phyloP scores from a whole-genome alignment of 2,329 filamentous ascomycete genomes.

The Sphaerulina populicola region DNA sequence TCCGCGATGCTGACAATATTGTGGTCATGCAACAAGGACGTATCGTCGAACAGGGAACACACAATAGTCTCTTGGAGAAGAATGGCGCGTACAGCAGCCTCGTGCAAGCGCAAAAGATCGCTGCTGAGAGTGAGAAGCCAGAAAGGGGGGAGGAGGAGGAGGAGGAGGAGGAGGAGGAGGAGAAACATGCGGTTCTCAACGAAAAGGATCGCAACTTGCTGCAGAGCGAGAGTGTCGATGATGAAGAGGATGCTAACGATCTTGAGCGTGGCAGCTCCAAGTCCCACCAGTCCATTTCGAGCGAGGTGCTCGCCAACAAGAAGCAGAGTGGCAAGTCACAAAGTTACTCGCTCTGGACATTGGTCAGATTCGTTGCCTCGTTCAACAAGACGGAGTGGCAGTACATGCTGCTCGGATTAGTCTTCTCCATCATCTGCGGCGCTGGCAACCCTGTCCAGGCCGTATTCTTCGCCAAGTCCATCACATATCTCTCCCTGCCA shows the following conservation, averaged over 20 bases:
- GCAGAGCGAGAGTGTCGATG: slow-evolving; percentile 26
- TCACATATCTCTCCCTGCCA: slow-evolving; percentile 59
- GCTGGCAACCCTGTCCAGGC: slow-evolving; percentile 68
- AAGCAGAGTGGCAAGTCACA: slow-evolving; percentile 1
- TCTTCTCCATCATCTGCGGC: slow-evolving; percentile 69
- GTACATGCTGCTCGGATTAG: slow-evolving; percentile 63
- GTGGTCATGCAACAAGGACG: slow-evolving; percentile 78
- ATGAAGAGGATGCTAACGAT: slow-evolving; percentile 53
- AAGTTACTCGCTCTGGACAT: slow-evolving; percentile 62
- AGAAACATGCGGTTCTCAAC: slow-evolving; percentile 23
- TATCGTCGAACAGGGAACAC: slow-evolving; percentile 89
- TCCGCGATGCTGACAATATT: slow-evolving; percentile 90
- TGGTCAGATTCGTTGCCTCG: slow-evolving; percentile 68
- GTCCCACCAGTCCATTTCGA: slow-evolving; percentile 55
- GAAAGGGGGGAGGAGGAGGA: slow-evolving; percentile 33
- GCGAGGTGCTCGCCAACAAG: slow-evolving; percentile 56
- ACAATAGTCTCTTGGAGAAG: slow-evolving; percentile 65
- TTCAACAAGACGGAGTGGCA: slow-evolving; percentile 70
- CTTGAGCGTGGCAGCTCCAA: slow-evolving; percentile 48
- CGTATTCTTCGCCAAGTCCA: slow-evolving; percentile 83
- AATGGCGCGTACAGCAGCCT: slow-evolving; percentile 72
- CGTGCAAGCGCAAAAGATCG: slow-evolving; percentile 80
- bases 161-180: slow-evolving; percentile 27
- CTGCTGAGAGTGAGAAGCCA: slow-evolving; percentile 50
- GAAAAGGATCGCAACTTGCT: slow-evolving; percentile 27